These are phyloP conservation scores for Zangia roseola DNA, from an alignment of 768 basidiomycete species.

Conservation along the genomic window DNA sequence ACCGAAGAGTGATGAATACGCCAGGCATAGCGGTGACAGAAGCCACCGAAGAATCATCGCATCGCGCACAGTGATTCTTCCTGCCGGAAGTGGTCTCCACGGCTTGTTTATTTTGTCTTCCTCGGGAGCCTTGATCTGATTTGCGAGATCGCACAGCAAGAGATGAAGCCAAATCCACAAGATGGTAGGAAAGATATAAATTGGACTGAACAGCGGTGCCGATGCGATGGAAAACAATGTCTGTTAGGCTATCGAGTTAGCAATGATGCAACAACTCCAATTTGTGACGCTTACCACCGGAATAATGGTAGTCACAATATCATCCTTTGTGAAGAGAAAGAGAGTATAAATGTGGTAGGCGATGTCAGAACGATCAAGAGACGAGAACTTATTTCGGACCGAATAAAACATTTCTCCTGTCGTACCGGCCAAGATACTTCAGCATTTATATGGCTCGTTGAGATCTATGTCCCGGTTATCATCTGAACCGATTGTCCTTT, in stretches of 20 bases:
- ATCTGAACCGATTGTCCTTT: neutral
- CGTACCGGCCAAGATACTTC: neutral
- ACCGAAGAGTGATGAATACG: conserved; percentile 34
- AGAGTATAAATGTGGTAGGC: conserved; percentile 27
- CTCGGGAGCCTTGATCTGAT: conserved; percentile 40
- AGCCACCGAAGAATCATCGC: conserved; percentile 39
- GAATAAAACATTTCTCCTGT: too few relatives aligned
- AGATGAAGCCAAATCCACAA: conserved; percentile 48
- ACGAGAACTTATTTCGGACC: too few relatives aligned
- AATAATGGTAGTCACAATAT: conserved; percentile 45
- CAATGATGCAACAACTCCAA: too few relatives aligned
- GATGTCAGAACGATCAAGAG: conserved; percentile 10
- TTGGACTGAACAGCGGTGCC: conserved; percentile 27
- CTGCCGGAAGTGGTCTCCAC: conserved; percentile 44
- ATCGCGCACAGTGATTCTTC: conserved; percentile 35
- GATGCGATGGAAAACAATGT: conserved; percentile 34
- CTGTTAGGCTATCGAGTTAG: conserved; percentile 20
- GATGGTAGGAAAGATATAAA: conserved; percentile 25
- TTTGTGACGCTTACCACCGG: conserved; percentile 42
- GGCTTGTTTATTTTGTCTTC: conserved; percentile 48
- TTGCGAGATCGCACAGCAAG: conserved; percentile 42
- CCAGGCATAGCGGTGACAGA: conserved; percentile 34
- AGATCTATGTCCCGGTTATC: conserved; percentile 1
- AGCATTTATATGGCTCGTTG: conserved; percentile 6
- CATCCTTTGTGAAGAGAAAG: conserved; percentile 46